These are phyloP conservation scores for Marchantia polymorpha DNA, from an alignment of 225 moss, liverwort and hornwort species.

Conservation along the genomic window DNA sequence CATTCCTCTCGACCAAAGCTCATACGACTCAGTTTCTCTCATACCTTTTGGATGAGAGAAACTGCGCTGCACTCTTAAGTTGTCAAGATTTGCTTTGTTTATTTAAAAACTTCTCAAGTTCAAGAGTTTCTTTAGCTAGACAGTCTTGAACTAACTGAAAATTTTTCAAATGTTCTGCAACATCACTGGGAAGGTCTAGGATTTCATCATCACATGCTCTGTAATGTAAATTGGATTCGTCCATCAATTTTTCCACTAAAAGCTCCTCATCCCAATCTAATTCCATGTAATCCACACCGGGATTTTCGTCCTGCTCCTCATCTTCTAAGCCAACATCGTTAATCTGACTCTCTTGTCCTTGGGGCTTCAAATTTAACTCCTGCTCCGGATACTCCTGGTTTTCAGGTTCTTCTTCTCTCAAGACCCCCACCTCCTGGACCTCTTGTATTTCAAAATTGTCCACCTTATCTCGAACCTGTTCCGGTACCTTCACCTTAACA, in stretches of 20 bases:
- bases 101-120: no score
- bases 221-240: not conserved
- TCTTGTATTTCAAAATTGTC: not conserved
- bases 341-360: no score
- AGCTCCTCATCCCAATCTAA: constrained; percentile 3
- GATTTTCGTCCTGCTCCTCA: not conserved
- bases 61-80: no score
- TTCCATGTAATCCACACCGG: not conserved
- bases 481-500: not conserved
- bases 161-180: not conserved
- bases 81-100: no score
- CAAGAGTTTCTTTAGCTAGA: no score
- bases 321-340: no score
- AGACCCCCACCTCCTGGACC: not conserved
- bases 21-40: no score
- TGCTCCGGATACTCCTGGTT: no score
- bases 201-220: not conserved
- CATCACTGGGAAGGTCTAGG: not conserved
- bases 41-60: no score
- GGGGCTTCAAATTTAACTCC: no score
- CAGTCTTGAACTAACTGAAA: not conserved
- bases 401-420: not conserved
- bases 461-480: no score
- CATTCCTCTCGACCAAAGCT: no score
- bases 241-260: not conserved